Evolutionary conservation across 164 flowering plant genomes (phyloP).

Genomic region (Amborella trichopoda): DNA sequence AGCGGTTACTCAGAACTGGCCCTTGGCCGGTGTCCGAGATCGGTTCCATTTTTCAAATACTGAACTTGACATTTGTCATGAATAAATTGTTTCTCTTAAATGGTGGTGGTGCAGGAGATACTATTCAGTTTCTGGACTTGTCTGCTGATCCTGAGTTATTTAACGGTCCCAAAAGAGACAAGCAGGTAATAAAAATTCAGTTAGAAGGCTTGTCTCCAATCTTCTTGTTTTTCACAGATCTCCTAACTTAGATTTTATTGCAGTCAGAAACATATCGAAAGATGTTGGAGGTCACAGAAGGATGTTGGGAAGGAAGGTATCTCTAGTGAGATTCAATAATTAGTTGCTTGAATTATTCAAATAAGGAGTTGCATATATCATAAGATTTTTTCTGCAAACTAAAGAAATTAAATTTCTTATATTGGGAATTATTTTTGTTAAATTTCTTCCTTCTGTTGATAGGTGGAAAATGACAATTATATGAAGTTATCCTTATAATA

Average conservation of each 20-base stretch:
- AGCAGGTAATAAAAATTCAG: constrained; percentile 43
- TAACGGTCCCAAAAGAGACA: constrained; percentile 88
- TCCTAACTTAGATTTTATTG: constrained; percentile 4
- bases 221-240: neutral
- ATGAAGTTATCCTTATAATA: too few relatives aligned
- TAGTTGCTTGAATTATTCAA: too few relatives aligned
- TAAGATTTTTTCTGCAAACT: too few relatives aligned
- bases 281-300: constrained; percentile 82
- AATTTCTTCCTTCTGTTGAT: too few relatives aligned
- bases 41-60: neutral
- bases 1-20: too few relatives aligned
- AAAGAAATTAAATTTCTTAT: too few relatives aligned
- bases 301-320: constrained; percentile 93
- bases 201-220: neutral
- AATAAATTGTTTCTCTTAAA: too few relatives aligned
- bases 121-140: constrained; percentile 70
- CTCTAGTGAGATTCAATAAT: too few relatives aligned
- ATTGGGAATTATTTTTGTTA: too few relatives aligned
- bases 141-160: constrained; percentile 78
- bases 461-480: too few relatives aligned
- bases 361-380: too few relatives aligned
- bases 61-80: neutral
- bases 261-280: constrained; percentile 90
- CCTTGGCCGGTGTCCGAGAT: too few relatives aligned
- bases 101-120: constrained; percentile 49